Percentiles rank a stretch among this genome's conserved stretches.
Evolutionary conservation across 805 yeast species (phyloP).

Genomic region (Blastobotrys peoriensis): DNA sequence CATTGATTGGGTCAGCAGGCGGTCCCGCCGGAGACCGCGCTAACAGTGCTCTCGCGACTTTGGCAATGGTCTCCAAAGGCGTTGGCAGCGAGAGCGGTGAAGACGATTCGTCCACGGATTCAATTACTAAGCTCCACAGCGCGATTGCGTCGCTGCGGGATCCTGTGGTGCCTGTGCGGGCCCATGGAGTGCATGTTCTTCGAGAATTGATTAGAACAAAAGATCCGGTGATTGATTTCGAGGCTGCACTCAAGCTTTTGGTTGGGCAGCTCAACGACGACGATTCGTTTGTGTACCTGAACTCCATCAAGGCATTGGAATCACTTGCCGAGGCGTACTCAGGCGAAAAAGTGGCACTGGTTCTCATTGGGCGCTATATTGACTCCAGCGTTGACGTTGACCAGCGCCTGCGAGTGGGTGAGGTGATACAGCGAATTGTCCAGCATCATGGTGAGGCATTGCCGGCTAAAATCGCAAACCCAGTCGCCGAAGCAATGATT

Average conservation of each 20-base stretch:
- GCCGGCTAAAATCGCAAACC: slow-evolving; percentile 37
- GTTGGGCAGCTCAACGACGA: slow-evolving; percentile 60
- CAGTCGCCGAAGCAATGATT: slow-evolving; percentile 42
- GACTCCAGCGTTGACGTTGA: slow-evolving; percentile 42
- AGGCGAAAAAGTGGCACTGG: slow-evolving; percentile 31
- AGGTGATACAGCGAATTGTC: slow-evolving; percentile 60
- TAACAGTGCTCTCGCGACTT: slow-evolving; percentile 16
- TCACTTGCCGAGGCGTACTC: slow-evolving; percentile 46
- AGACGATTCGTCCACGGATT: slow-evolving; percentile 13
- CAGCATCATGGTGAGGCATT: slow-evolving; percentile 44
- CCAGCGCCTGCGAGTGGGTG: slow-evolving; percentile 74
- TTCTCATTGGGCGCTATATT: slow-evolving; percentile 34
- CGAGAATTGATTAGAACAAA: slow-evolving; percentile 46
- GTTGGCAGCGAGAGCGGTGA: slow-evolving; percentile 12
- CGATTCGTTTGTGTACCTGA: slow-evolving; percentile 84
- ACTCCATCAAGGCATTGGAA: slow-evolving; percentile 73
- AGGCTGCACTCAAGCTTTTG: slow-evolving; percentile 56
- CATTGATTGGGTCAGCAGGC: slow-evolving; percentile 15
- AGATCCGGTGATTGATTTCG: slow-evolving; percentile 44
- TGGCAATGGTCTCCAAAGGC: slow-evolving; percentile 9
- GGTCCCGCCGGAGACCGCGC: slow-evolving; percentile 18
- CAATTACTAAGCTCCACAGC: slow-evolving; percentile 33
- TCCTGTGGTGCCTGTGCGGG: slow-evolving; percentile 76
- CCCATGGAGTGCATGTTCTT: slow-evolving; percentile 70
- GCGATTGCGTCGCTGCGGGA: slow-evolving; percentile 70